These are phyloP conservation scores for Vigna unguiculata DNA, from an alignment of 306 rosid species.

Conservation along the genomic window DNA sequence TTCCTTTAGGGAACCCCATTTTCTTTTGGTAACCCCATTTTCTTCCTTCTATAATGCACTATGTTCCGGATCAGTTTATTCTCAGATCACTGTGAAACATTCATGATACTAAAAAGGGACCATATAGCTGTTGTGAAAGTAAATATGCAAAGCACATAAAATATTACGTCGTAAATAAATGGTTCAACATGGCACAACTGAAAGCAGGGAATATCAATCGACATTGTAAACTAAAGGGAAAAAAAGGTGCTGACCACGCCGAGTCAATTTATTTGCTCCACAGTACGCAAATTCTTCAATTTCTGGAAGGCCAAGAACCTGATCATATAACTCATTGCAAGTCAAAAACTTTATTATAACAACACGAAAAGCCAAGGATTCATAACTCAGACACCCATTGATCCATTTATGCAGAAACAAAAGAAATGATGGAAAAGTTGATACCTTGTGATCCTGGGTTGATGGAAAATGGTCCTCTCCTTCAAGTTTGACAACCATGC, in stretches of 20 bases:
- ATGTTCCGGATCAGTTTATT: not conserved
- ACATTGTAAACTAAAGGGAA: not conserved
- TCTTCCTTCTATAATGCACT: not conserved
- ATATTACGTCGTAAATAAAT: not conserved
- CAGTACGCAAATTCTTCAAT: constrained; percentile 83
- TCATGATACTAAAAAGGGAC: constrained; percentile 1
- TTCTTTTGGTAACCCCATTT: not conserved
- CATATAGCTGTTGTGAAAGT: constrained; percentile 11
- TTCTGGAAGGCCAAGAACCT: constrained; percentile 51
- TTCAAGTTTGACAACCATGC: constrained; percentile 46
- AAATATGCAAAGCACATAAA: constrained; percentile 10
- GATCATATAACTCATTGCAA: constrained; percentile 13
- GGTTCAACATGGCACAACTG: constrained; percentile 7
- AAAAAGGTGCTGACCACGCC: constrained; percentile 51
- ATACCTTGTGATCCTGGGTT: constrained; percentile 51
- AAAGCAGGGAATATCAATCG: constrained; percentile 13
- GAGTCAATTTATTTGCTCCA: constrained; percentile 50
- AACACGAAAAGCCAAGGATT: not conserved
- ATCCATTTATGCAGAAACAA: not conserved
- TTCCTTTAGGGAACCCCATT: not conserved
- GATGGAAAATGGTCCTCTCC: constrained; percentile 38
- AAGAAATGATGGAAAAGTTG: constrained; percentile 26
- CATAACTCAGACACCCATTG: not conserved
- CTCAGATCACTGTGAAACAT: constrained; percentile 5
- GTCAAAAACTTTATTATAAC: not conserved